phyloP scores from a whole-genome alignment of 108 stramenopile species.

The Pseudonitzschia multiseries region DNA sequence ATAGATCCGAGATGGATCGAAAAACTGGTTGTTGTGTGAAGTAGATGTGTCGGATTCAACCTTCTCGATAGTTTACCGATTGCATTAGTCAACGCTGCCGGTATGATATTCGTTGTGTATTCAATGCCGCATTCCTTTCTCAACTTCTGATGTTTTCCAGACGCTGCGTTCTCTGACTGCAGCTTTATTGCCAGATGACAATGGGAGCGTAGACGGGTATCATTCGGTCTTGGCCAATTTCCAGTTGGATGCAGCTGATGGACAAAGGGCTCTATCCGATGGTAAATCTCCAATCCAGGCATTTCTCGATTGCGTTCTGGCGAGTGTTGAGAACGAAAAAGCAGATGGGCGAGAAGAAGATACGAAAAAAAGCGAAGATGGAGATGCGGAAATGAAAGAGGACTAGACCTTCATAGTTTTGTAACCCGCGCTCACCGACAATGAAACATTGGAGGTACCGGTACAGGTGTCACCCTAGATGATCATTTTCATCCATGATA shows the following conservation, averaged over 20 bases:
- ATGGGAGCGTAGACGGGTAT: constrained; percentile 56
- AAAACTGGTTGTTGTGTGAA: too few species aligned
- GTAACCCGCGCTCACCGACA: too few species aligned
- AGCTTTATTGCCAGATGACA: constrained; percentile 60
- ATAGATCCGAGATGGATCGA: too few species aligned
- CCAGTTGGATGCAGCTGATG: constrained; percentile 67
- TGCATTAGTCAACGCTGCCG: too few species aligned
- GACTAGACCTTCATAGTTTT: constrained; percentile 2
- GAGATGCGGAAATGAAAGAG: constrained; percentile 42
- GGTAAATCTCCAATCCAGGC: constrained; percentile 72
- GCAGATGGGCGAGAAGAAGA: constrained; percentile 27
- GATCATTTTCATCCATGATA: too few species aligned
- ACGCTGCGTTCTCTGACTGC: constrained; percentile 64
- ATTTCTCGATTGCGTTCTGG: constrained; percentile 66
- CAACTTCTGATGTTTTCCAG: constrained; percentile 3
- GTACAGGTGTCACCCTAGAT: too few species aligned
- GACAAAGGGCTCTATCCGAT: constrained; percentile 40
- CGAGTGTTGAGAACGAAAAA: constrained; percentile 53
- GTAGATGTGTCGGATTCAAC: too few species aligned
- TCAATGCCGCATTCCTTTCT: not conserved
- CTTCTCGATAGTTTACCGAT: too few species aligned
- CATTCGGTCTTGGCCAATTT: constrained; percentile 81
- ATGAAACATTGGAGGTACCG: too few species aligned
- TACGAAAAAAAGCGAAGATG: constrained; percentile 20
- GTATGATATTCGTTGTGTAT: too few species aligned